Conservation (phyloP, 2,329 filamentous ascomycete species). For the Sporothrix curviconia region DNA sequence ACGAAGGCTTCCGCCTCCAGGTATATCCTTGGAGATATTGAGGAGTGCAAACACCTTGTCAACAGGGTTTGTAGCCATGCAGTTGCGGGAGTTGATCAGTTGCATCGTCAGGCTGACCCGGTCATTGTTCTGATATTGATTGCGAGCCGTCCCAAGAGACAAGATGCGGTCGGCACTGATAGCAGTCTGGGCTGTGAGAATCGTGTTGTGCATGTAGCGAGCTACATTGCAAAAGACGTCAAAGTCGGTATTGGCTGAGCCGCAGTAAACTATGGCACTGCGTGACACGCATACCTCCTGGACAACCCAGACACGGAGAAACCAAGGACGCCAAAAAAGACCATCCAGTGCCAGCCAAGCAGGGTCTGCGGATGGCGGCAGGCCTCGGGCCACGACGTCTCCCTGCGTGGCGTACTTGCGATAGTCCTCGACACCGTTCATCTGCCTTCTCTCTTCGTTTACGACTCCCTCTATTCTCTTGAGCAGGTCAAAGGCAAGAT, state of each 20-base stretch:
- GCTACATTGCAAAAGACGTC: neutral
- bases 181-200: neutral
- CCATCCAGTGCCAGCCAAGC: neutral
- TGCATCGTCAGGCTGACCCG: neutral
- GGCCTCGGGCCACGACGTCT: neutral
- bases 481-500: neutral
- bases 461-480: neutral
- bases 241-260: neutral
- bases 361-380: neutral
- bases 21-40: neutral
- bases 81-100: neutral
- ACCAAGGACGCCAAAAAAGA: neutral
- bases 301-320: neutral
- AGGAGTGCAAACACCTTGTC: constrained; percentile 1
- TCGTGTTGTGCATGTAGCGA: neutral
- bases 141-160: neutral
- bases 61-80: neutral
- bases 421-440: neutral
- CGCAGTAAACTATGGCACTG: neutral
- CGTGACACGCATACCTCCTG: neutral
- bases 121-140: neutral
- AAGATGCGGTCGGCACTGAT: neutral
- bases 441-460: neutral
- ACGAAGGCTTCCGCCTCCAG: neutral
- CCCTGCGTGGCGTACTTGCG: neutral